Conservation (phyloP, 1,284 basidiomycete genomes). For the Thecaphora thlaspeos region DNA sequence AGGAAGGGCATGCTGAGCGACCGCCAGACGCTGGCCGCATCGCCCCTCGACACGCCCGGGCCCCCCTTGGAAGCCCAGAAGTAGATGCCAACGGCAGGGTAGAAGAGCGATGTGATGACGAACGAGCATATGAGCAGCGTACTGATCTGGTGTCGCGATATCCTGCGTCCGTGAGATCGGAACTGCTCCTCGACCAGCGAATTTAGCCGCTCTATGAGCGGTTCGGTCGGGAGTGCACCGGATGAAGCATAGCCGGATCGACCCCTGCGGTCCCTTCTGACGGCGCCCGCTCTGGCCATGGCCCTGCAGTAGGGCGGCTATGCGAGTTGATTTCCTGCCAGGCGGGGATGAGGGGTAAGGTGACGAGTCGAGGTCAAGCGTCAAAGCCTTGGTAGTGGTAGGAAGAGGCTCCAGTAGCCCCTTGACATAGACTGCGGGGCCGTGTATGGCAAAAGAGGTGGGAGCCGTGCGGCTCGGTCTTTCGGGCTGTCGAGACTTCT, state of each 20-base stretch:
- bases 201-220: neutral
- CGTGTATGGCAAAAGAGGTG: too few relatives aligned
- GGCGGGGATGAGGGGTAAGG: too few relatives aligned
- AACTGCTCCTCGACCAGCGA: constrained; percentile 12
- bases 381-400: too few relatives aligned
- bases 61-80: constrained; percentile 53
- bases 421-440: too few relatives aligned
- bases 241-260: neutral
- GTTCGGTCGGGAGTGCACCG: neutral
- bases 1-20: constrained; percentile 49
- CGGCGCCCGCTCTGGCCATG: neutral
- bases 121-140: constrained; percentile 88
- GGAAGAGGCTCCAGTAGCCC: too few relatives aligned
- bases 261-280: neutral
- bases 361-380: too few relatives aligned
- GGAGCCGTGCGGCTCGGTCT: too few relatives aligned
- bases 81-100: constrained; percentile 56
- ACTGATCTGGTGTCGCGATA: constrained; percentile 73
- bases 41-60: constrained; percentile 43
- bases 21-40: constrained; percentile 48
- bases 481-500: too few relatives aligned
- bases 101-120: constrained; percentile 93
- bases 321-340: too few relatives aligned
- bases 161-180: constrained; percentile 44
- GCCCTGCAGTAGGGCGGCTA: too few relatives aligned